Conservation (phyloP, 1,284 basidiomycete species). For the Caloboletus firmus region DNA sequence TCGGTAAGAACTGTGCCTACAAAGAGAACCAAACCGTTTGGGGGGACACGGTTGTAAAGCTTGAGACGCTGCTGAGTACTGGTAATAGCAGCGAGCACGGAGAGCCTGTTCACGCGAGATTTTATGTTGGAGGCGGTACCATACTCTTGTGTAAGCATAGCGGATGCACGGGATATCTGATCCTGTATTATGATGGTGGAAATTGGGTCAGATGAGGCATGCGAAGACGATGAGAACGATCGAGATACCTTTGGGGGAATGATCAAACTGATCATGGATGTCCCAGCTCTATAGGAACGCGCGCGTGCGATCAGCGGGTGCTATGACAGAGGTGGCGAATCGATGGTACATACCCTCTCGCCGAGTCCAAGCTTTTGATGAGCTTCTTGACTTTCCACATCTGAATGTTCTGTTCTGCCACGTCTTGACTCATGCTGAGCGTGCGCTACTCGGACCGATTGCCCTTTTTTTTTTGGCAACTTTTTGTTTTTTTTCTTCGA, state of each 20-base stretch:
- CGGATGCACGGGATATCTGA: conserved; percentile 92
- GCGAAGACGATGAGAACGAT: conserved; percentile 21
- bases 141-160: conserved; percentile 98
- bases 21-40: conserved; percentile 96
- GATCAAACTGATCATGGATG: conserved; percentile 99
- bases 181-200: conserved; percentile 51
- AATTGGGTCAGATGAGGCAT: neutral
- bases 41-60: conserved; percentile 93
- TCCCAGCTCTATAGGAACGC: conserved; percentile 67
- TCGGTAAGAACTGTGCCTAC: conserved; percentile 98
- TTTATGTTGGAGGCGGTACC: conserved; percentile 99
- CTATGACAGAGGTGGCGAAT: conserved; percentile 14
- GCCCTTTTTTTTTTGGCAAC: conserved; percentile 12
- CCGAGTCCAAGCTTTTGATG: conserved; percentile 90
- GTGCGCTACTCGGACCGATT: conserved; percentile 13
- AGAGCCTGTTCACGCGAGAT: conserved; percentile 97
- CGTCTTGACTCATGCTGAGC: conserved; percentile 72
- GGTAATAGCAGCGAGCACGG: conserved; percentile 96
- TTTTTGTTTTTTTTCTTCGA: conserved; percentile 6
- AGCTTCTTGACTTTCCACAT: conserved; percentile 99
- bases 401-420: conserved; percentile 85
- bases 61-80: conserved; percentile 99
- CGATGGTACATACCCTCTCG: conserved; percentile 69
- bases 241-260: conserved; percentile 83
- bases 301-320: conserved; percentile 14